Conservation (phyloP, 768 basidiomycete genomes). For the Sutorius australiensis region DNA sequence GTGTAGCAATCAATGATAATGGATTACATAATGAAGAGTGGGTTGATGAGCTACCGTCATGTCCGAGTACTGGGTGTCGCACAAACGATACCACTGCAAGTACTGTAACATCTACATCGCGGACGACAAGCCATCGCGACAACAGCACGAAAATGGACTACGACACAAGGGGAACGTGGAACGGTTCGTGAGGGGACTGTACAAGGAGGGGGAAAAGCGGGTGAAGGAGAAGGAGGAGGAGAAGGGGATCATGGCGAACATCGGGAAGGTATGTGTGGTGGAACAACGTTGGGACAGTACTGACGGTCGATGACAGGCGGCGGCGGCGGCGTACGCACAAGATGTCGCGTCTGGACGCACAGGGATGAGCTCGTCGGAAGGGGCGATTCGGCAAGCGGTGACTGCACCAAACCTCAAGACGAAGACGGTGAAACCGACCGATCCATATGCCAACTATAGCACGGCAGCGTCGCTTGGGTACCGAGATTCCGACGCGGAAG, state of each 20-base stretch:
- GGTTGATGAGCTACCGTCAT: constrained; percentile 37
- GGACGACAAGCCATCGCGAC: constrained; percentile 89
- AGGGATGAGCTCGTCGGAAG: constrained; percentile 15
- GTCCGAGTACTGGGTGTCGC: constrained; percentile 92
- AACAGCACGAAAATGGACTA: constrained; percentile 90
- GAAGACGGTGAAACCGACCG: constrained; percentile 52
- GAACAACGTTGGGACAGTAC: not conserved
- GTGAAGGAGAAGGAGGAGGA: constrained; percentile 85
- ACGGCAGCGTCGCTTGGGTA: constrained; percentile 83
- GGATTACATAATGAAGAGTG: constrained; percentile 15
- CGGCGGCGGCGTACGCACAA: constrained; percentile 72
- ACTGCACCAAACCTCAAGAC: constrained; percentile 31
- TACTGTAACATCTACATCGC: constrained; percentile 97
- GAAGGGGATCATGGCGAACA: constrained; percentile 77
- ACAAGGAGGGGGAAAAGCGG: constrained; percentile 88
- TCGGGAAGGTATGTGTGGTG: constrained; percentile 61
- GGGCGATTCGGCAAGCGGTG: constrained; percentile 8
- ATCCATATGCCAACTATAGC: constrained; percentile 80
- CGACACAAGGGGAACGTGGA: constrained; percentile 94
- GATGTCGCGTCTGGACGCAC: constrained; percentile 71
- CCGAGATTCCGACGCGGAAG: constrained; percentile 73
- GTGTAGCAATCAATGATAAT: not conserved
- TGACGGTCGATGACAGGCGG: constrained; percentile 48
- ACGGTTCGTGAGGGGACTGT: constrained; percentile 85
- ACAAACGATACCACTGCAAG: constrained; percentile 92